These are phyloP conservation scores for Raphanus sativus DNA, from an alignment of 345 rosid species.

Conservation along the genomic window DNA sequence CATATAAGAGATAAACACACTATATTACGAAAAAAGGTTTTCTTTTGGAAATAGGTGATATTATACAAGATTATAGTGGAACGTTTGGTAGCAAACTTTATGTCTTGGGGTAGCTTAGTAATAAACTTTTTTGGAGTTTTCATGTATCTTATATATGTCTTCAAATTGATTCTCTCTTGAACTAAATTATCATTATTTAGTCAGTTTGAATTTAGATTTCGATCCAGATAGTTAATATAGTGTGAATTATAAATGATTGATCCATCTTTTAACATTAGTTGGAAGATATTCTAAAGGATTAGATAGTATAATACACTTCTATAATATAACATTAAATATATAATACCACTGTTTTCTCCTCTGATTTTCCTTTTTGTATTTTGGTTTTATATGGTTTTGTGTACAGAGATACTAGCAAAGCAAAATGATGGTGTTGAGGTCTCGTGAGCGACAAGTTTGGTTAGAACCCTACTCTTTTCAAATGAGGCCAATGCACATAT, in stretches of 20 bases:
- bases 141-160: too few species aligned
- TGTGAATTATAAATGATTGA: too few species aligned
- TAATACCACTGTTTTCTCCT: background rate
- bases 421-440: conserved; percentile 35
- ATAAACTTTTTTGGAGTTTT: too few species aligned
- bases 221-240: too few species aligned
- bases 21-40: conserved; percentile 9
- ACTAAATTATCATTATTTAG: too few species aligned
- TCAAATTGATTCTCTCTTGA: too few species aligned
- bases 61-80: background rate
- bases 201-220: too few species aligned
- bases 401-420: conserved; percentile 8
- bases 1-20: conserved; percentile 3
- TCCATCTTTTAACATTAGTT: too few species aligned
- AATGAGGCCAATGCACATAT: background rate
- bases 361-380: background rate
- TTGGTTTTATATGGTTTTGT: conserved; percentile 26
- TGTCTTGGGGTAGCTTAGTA: background rate
- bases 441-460: conserved; percentile 19
- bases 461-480: conserved; percentile 23
- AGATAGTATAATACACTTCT: too few species aligned
- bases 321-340: too few species aligned
- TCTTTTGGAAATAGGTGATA: conserved; percentile 16
- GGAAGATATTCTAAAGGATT: too few species aligned
- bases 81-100: conserved; percentile 31